phyloP scores from a whole-genome alignment of 208 protist species.

The Trypanosoma cruzi region DNA sequence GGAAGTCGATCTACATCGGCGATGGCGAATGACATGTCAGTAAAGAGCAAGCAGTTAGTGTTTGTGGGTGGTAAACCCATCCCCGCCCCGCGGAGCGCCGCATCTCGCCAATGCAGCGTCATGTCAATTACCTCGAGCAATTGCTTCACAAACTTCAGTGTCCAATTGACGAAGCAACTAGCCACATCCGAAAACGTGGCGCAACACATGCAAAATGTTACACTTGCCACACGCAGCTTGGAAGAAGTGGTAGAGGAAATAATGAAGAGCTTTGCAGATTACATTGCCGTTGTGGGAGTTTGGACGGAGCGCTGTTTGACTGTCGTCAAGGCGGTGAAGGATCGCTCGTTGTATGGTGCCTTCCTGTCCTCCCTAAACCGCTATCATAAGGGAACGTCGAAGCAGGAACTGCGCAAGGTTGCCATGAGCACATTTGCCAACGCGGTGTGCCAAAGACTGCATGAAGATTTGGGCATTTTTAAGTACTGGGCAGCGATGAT shows the following conservation, averaged over 20 bases:
- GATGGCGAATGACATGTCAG: slow-evolving; percentile 12
- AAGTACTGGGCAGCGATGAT: slow-evolving; percentile 74
- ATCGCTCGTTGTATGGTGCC: slow-evolving; percentile 47
- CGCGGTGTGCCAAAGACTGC: slow-evolving; percentile 51
- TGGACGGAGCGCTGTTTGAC: slow-evolving; percentile 75
- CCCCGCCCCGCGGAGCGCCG: slow-evolving; percentile 49
- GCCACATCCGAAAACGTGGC: slow-evolving; percentile 48
- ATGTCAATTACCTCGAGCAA: slow-evolving; percentile 26
- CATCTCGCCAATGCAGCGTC: slow-evolving; percentile 22
- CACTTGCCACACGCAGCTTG: slow-evolving; percentile 22
- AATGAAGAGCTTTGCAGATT: slow-evolving; percentile 43
- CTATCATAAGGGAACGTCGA: slow-evolving; percentile 18
- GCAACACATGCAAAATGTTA: slow-evolving; percentile 57
- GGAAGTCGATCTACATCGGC: neutral
- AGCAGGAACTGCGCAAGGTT: slow-evolving; percentile 46
- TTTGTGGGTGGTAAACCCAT: slow-evolving; percentile 49
- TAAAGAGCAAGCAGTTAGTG: slow-evolving; percentile 5
- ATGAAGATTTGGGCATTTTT: slow-evolving; percentile 77
- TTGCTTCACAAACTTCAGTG: slow-evolving; percentile 17
- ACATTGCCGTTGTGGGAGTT: slow-evolving; percentile 38
- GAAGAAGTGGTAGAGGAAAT: slow-evolving; percentile 41
- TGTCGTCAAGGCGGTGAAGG: slow-evolving; percentile 67
- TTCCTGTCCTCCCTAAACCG: slow-evolving; percentile 45
- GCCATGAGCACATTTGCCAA: slow-evolving; percentile 42
- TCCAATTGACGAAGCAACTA: slow-evolving; percentile 19